phyloP scores from a whole-genome alignment of 2,329 filamentous ascomycete genomes.

The Purpureocillium takamizusanense region DNA sequence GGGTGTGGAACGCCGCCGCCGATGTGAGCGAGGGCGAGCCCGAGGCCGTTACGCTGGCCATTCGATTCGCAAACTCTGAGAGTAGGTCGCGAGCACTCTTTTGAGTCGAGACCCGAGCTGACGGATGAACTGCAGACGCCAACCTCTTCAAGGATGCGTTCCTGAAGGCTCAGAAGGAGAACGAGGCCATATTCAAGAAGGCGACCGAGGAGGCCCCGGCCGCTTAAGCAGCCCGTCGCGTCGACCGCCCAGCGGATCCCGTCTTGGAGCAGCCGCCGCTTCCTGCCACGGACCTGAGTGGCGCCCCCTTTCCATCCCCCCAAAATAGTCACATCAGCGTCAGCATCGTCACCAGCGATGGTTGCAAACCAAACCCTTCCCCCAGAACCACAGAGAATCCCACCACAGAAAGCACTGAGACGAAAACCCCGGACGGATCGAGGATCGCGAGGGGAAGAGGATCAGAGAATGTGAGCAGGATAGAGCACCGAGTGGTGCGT shows the following conservation, averaged over 20 bases:
- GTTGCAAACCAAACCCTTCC: constrained; percentile 3
- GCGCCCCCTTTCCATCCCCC: constrained; percentile 1
- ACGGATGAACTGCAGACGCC: constrained; percentile 56
- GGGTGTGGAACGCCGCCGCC: constrained; percentile 97
- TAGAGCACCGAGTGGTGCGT: constrained; percentile 5
- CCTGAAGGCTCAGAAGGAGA: constrained; percentile 93
- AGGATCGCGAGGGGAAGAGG: constrained; percentile 1
- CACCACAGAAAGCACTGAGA: constrained; percentile 1
- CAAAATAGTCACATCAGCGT: constrained; percentile 11
- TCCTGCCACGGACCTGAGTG: constrained; percentile 5
- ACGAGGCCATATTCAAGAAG: constrained; percentile 73
- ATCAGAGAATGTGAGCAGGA: constrained; percentile 3
- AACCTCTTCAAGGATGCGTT: constrained; percentile 97
- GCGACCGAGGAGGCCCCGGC: constrained; percentile 17
- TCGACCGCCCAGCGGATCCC: neutral
- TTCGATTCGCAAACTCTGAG: constrained; percentile 95
- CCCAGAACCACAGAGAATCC: constrained; percentile 2
- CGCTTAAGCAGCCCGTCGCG: constrained; percentile 9
- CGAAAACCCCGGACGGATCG: constrained; percentile 2
- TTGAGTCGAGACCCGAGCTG: too few species aligned
- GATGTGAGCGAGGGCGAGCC: constrained; percentile 98
- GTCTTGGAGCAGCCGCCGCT: constrained; percentile 3
- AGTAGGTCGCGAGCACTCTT: constrained; percentile 49
- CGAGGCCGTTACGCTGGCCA: constrained; percentile 90
- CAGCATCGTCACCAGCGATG: constrained; percentile 7